Base-by-base conservation (phyloP, 179 eudicot genomes). In the Silene coronaria region DNA sequence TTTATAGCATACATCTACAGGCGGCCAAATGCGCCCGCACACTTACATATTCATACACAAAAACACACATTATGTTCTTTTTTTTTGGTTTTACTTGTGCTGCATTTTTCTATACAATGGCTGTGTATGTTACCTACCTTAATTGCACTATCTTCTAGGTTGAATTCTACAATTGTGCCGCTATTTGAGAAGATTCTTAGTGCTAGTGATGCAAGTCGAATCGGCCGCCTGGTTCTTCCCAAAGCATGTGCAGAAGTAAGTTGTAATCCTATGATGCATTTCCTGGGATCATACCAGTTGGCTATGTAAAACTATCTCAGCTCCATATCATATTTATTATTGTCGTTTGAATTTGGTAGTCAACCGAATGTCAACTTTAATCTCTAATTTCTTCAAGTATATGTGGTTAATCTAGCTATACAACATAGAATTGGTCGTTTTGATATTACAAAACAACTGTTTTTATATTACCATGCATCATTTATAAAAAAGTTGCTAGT, bases 211-310 rank as follows among this genome's bases (percentile, higher is more conserved):
- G 99, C 99, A 60, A 96, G 99, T 79, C 93, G 97, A 77, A 95
- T 95, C 67, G 99, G 99, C 74, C 97, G 99, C 63, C 85, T 95
- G 85, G 99, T 95, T 74, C 97, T 95, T 76, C 99, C 99, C 64
- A 95, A 95, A 86, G 99, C 99, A 80, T 95, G 99, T 82, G 99
- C 99, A 66, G 99, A 95, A 85, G 99, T 95, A 86, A 87, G 93
- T 83, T 60, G 26, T 67, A 36, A 53, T 22, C 73, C 28, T 74
- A 68, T 64, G 28, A 34, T 75, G 69, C 23, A 69, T 67, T 57
- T 74, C 32, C 45, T 57, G 28, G 22, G 53, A 60, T 45, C 61
- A 28, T 67, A 30, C 62, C 57, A 5, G 14, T 14, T 80, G 38
- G 63, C 11, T 70, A 17, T 17, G 9, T 55, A 55, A 16, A 16